Conservation (phyloP, 148 eudicot species). For the Chenopodium berlandieri region DNA sequence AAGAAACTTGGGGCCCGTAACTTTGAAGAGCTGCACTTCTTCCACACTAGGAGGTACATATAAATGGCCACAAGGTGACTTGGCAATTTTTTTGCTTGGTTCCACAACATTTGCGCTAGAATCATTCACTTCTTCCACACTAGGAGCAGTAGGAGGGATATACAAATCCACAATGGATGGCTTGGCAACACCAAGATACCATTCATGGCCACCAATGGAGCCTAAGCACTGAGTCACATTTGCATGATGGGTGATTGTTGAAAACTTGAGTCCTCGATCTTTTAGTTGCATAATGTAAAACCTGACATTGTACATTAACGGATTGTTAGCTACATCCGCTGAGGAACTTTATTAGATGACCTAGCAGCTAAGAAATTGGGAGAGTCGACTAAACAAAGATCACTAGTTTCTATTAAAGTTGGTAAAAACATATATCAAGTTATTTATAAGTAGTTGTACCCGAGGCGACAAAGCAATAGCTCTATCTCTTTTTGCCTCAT, state of each 20-base stretch:
- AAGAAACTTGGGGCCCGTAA: conserved; percentile 71
- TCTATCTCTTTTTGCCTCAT: not conserved
- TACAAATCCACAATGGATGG: conserved; percentile 52
- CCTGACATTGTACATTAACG: conserved; percentile 39
- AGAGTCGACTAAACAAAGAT: not conserved
- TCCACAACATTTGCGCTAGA: conserved; percentile 36
- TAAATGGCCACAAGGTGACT: conserved; percentile 68
- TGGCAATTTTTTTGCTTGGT: conserved; percentile 30
- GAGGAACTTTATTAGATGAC: not conserved
- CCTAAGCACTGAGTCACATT: conserved; percentile 93
- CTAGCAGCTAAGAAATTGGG: not conserved
- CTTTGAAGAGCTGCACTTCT: conserved; percentile 62
- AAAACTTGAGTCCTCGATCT: conserved; percentile 58
- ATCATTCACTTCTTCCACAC: conserved; percentile 3
- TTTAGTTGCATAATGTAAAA: conserved; percentile 80
- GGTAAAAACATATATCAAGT: not conserved
- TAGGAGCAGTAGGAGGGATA: conserved; percentile 6
- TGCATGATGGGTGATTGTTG: conserved; percentile 79
- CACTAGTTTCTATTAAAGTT: not conserved
- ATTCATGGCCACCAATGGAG: conserved; percentile 64
- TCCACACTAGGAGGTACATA: conserved; percentile 71
- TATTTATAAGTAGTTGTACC: not conserved
- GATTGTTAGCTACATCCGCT: not conserved
- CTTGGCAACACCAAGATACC: conserved; percentile 95
- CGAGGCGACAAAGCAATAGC: not conserved